Evolutionary conservation across 768 basidiomycete genomes (phyloP).

Genomic region (Leccinum sublutescens): DNA sequence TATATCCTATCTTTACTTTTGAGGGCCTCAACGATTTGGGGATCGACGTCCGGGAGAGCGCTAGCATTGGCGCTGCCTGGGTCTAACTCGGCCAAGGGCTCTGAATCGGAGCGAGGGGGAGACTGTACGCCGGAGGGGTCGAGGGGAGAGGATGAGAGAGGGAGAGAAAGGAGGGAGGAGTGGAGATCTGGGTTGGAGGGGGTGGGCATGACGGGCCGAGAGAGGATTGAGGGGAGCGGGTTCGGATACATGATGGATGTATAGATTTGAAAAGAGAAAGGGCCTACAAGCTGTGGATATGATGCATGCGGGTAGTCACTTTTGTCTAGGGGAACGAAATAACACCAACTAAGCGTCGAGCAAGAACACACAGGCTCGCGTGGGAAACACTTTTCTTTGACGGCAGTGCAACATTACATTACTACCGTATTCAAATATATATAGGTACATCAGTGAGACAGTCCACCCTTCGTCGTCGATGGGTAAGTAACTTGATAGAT

Average conservation of each 20-base stretch:
- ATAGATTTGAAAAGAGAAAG: not conserved
- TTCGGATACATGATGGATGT: conserved; percentile 12
- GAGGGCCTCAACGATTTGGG: conserved; percentile 82
- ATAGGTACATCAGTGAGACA: conserved; percentile 6
- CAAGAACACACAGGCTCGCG: conserved; percentile 13
- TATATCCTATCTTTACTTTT: conserved; percentile 85
- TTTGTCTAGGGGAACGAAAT: conserved; percentile 31
- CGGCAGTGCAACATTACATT: conserved; percentile 9
- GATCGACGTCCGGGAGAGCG: conserved; percentile 55
- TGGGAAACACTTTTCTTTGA: conserved; percentile 22
- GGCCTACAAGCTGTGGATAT: conserved; percentile 5
- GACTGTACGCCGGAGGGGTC: conserved; percentile 14
- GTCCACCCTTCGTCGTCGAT: not conserved
- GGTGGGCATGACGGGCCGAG: conserved; percentile 8
- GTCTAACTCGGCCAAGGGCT: conserved; percentile 31
- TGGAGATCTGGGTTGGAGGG: conserved; percentile 13
- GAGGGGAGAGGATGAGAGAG: conserved; percentile 11
- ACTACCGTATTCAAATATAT: conserved; percentile 2
- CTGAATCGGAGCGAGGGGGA: conserved; percentile 25
- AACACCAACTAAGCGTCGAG: not conserved
- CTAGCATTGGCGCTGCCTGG: conserved; percentile 23
- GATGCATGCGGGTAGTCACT: conserved; percentile 21
- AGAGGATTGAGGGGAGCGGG: conserved; percentile 12
- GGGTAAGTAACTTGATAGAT: conserved; percentile 61
- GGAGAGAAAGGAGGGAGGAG: not conserved